phyloP scores from a whole-genome alignment of 331 rosid species.

The Cucumis variabilis region DNA sequence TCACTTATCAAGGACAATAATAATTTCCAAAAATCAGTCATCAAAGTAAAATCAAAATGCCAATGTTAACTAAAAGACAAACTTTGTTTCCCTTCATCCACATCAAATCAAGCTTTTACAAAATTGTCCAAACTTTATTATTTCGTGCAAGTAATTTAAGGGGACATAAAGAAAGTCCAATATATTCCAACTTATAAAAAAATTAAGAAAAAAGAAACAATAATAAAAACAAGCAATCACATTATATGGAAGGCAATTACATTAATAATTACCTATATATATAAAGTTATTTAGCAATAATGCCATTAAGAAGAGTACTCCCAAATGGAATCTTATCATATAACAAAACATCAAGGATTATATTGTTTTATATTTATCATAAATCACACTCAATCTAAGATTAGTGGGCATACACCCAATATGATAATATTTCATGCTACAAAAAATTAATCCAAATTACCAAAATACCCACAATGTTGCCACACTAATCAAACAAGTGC shows the following conservation, averaged over 20 bases:
- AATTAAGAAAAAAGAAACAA: background rate
- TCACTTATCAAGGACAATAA: background rate
- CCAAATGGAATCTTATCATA: background rate
- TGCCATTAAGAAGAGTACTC: background rate
- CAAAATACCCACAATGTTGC: slow-evolving; percentile 9
- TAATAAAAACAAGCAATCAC: background rate
- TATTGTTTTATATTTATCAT: background rate
- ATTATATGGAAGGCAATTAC: background rate
- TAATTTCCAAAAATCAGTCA: background rate
- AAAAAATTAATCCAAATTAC: background rate
- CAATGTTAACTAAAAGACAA: background rate
- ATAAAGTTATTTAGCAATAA: background rate
- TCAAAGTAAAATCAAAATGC: background rate
- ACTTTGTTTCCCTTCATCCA: background rate
- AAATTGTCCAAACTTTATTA: background rate
- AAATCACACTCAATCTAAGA: background rate
- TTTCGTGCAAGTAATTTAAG: background rate
- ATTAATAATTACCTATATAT: background rate
- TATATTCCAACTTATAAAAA: background rate
- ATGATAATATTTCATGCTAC: background rate
- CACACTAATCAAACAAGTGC: background rate
- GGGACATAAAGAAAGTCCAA: background rate
- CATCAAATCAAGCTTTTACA: slow-evolving; percentile 9
- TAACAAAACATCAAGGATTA: background rate
- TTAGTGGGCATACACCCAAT: background rate